Evolutionary conservation across 495 filamentous ascomycete genomes (phyloP), one percentile per base, ranked within the genome.

Genomic region (Corynascus novoguineensis): DNA sequence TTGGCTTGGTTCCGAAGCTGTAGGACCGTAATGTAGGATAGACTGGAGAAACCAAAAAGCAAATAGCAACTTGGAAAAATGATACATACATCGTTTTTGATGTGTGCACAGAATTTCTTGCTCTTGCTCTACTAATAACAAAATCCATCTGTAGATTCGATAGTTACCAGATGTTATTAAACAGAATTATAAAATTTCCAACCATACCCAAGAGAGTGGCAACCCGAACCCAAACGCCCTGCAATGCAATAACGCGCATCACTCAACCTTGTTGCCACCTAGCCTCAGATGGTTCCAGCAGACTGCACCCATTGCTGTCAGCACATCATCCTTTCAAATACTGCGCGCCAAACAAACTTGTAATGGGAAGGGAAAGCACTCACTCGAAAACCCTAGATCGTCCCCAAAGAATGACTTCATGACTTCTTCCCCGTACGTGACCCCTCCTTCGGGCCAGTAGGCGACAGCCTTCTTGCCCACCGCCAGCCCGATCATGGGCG

Each of bases 401-500:
- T 84, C 76, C 27, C 82, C 80, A 68, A 89, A 89, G 62, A 85
- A 80, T 28, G 64, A 65, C 66, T 76, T 68, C 76, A 83, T 73
- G 12, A 83, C 70, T 40, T 87, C 76, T 60, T 80, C 80, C 0
- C 85, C 84, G 50, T 73, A 71, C 5, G 66, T 70, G 34, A 78
- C 75, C 0, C 83, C 83, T 3, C 67, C 68, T 0, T 68, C 71
- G 0, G 76, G 70, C 50, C 75, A 79, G 59, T 84, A 89, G 14
- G 77, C 74, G 11, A 87, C 77, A 0, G 83, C 85, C 57, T 78
- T 80, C 62, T 83, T 81, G 5, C 84, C 86, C 19, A 89, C 71
- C 0, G 85, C 85, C 1, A 89, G 60, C 2, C 81, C 84, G 54
- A 89, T 87, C 71, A 86, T 81, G 6, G 82, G 74, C 17, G 83